Conservation (phyloP, 352 stramenopile species). For the Phytophthora litchii region DNA sequence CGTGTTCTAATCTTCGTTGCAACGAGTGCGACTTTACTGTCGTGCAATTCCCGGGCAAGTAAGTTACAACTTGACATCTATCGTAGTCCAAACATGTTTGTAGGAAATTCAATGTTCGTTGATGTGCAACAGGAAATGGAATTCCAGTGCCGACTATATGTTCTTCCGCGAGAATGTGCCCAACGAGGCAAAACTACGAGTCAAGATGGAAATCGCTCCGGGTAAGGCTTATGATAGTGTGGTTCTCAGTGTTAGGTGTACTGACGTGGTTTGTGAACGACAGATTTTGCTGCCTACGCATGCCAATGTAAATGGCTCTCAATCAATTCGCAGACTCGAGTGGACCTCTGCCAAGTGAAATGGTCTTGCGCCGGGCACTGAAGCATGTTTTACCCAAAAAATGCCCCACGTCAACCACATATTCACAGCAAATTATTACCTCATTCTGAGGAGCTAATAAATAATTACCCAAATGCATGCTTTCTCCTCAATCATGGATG, state of each 20-base stretch:
- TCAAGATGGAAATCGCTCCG: slow-evolving; percentile 60
- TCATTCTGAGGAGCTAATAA: slow-evolving; percentile 14
- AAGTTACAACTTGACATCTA: slow-evolving; percentile 17
- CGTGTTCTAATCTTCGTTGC: slow-evolving; percentile 78
- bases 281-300: slow-evolving; percentile 68
- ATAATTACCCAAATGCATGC: slow-evolving; percentile 20
- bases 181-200: slow-evolving; percentile 67
- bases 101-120: background rate
- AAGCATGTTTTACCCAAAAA: too few species aligned
- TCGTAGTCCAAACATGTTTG: background rate
- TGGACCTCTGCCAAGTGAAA: slow-evolving; percentile 65
- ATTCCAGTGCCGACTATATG: slow-evolving; percentile 78
- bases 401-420: slow-evolving; percentile 3
- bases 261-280: slow-evolving; percentile 3
- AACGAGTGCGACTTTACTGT: slow-evolving; percentile 86
- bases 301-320: slow-evolving; percentile 87
- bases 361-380: slow-evolving; percentile 77
- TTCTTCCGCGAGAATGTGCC: slow-evolving; percentile 86
- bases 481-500: slow-evolving; percentile 30
- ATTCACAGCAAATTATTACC: slow-evolving; percentile 15
- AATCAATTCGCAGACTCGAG: slow-evolving; percentile 52
- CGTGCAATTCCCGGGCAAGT: slow-evolving; percentile 78
- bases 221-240: slow-evolving; percentile 32
- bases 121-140: slow-evolving; percentile 58
- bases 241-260: background rate